Evolutionary conservation across 2,329 filamentous ascomycete genomes (phyloP).

Genomic region (Aspergillus hortae): DNA sequence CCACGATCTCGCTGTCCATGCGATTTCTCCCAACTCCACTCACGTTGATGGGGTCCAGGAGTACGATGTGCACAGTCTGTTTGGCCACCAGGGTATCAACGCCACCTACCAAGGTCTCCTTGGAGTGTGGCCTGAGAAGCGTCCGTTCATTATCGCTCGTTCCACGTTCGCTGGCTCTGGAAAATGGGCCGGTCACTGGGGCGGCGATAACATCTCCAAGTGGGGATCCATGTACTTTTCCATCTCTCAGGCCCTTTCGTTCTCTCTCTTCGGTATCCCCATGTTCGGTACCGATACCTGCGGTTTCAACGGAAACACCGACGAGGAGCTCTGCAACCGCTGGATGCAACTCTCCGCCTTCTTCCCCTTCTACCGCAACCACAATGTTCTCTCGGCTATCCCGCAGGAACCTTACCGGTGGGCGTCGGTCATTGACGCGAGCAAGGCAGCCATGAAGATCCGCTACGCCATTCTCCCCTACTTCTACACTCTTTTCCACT

Average conservation of each 20-base stretch:
- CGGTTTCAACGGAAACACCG: constrained; percentile 65
- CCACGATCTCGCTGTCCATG: constrained; percentile 68
- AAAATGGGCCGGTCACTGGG: constrained; percentile 76
- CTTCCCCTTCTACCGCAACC: constrained; percentile 76
- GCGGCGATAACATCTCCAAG: constrained; percentile 68
- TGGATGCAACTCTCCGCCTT: constrained; percentile 73
- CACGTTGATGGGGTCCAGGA: constrained; percentile 69
- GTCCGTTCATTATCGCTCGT: constrained; percentile 80
- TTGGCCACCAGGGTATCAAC: constrained; percentile 69
- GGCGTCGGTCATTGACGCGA: constrained; percentile 62
- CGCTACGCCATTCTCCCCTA: constrained; percentile 72
- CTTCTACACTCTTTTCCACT: constrained; percentile 70
- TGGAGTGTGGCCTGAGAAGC: constrained; percentile 60
- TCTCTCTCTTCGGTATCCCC: constrained; percentile 70
- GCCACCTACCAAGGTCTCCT: constrained; percentile 72
- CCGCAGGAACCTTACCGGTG: constrained; percentile 71
- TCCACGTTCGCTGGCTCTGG: constrained; percentile 77
- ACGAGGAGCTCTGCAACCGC: constrained; percentile 67
- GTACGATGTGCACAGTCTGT: constrained; percentile 83
- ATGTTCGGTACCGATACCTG: constrained; percentile 73
- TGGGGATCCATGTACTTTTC: constrained; percentile 74
- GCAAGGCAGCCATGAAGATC: constrained; percentile 63
- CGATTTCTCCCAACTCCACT: constrained; percentile 72
- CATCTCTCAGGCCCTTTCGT: constrained; percentile 73
- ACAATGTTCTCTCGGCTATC: constrained; percentile 61